Evolutionary conservation across 2,329 filamentous ascomycete genomes (phyloP).

Genomic region (Penicillium sp.): DNA sequence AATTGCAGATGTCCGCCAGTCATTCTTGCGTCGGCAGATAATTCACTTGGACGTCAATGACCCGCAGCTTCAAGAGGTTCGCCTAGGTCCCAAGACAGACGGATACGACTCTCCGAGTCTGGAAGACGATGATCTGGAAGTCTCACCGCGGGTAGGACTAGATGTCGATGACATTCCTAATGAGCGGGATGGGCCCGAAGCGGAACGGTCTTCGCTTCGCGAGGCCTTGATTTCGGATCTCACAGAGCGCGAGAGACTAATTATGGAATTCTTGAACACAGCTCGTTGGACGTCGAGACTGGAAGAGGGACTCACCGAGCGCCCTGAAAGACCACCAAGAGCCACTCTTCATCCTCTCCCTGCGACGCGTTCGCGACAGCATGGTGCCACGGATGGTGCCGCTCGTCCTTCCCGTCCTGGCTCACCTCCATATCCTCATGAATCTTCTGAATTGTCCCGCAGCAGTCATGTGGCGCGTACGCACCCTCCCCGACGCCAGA

Average conservation of each 20-base stretch:
- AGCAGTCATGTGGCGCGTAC: conserved; percentile 31
- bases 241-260: conserved; percentile 42
- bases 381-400: conserved; percentile 31
- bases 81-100: conserved; percentile 30
- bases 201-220: conserved; percentile 30
- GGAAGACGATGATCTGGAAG: conserved; percentile 25
- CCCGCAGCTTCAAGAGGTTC: conserved; percentile 32
- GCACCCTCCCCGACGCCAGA: conserved; percentile 38
- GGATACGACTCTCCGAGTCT: conserved; percentile 25
- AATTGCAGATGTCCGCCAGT: conserved; percentile 47
- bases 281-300: conserved; percentile 38
- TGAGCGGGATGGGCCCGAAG: conserved; percentile 19
- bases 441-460: conserved; percentile 31
- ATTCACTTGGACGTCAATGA: conserved; percentile 38
- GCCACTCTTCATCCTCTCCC: conserved; percentile 27
- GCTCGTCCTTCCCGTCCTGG: conserved; percentile 33
- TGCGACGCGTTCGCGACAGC: conserved; percentile 26
- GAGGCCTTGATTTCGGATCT: conserved; percentile 40
- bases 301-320: conserved; percentile 32
- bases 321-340: conserved; percentile 30
- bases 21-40: conserved; percentile 46
- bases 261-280: conserved; percentile 44
- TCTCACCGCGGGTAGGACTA: conserved; percentile 23
- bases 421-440: conserved; percentile 31
- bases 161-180: conserved; percentile 25